Base-by-base conservation (phyloP, 495 filamentous ascomycete species). In the Bombardia bombarda region DNA sequence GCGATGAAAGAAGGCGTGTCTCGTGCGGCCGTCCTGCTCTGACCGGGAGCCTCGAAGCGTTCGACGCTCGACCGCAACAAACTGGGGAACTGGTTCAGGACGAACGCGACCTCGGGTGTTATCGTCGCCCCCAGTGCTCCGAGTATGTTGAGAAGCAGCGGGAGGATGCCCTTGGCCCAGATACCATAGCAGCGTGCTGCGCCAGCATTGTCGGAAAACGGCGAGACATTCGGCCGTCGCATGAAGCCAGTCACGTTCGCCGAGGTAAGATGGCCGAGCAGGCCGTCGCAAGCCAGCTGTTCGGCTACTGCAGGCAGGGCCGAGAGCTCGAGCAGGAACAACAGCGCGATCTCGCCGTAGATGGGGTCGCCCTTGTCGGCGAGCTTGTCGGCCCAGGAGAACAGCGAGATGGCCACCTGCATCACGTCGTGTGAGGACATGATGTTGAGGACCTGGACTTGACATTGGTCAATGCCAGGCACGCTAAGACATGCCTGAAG, bases 331-430 rank as follows among this genome's bases (percentile, higher is more conserved):
- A 95, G 78, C 14, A 99, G 79, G 60, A 95, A 90, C 14, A 85
- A 74, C 7, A 95, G 73, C 52, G 84, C 83, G 14, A 95, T 68
- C 52, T 96, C 88, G 48, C 87, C 93, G 65, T 95, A 96, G 33
- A 99, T 69, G n/a, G 92, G 93, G 50, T 98, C 90, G 22, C 82
- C 79, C 39, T 80, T 76, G 28, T 78, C 69, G 4, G 74, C 66
- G 32, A 92, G 73, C 47, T 81, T 79, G 60, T 97, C 87, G 13
- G 92, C 79, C 93, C 93, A 99, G 5, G 87, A 94, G 61, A 93
- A 96, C 38, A 99, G 73, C 10, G 85, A 86, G 13, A 82, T 82
- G 0, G 88, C 89, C 38, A 85, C 82, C 47, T 90, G 82, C n/a
- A 81, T 73, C 3, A 82, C 80, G 42, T 92, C 77, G 55, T 84